Percentiles rank a stretch among this genome's conserved stretches.
Conservation (phyloP, 2,329 filamentous ascomycete species). For the Lachnellula arida region DNA sequence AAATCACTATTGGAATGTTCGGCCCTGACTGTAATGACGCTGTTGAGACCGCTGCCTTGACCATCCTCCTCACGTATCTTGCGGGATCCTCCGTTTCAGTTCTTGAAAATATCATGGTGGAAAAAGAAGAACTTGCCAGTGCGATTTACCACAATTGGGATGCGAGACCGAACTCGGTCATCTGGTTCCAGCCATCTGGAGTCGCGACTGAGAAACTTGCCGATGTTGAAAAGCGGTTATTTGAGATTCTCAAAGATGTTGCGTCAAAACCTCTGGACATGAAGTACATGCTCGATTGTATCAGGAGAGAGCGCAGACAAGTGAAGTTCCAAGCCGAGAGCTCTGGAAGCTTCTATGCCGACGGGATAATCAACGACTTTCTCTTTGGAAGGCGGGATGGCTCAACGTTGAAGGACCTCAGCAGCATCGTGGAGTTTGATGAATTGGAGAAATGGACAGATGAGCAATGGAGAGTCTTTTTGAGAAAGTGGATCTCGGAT, state of each 20-base stretch:
- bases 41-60: constrained; percentile 65
- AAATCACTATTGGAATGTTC: constrained; percentile 80
- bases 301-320: constrained; percentile 74
- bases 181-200: constrained; percentile 80
- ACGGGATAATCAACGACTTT: constrained; percentile 85
- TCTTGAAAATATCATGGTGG: constrained; percentile 86
- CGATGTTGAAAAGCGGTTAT: constrained; percentile 79
- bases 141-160: constrained; percentile 78
- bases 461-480: constrained; percentile 73
- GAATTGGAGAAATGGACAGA: constrained; percentile 75
- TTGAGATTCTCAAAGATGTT: constrained; percentile 77
- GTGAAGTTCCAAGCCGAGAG: constrained; percentile 80
- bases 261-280: constrained; percentile 79
- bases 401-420: constrained; percentile 61
- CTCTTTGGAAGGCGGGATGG: constrained; percentile 85
- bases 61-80: constrained; percentile 78
- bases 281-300: constrained; percentile 83
- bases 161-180: constrained; percentile 72
- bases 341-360: constrained; percentile 74
- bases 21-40: constrained; percentile 76
- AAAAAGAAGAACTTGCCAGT: constrained; percentile 87
- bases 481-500: constrained; percentile 80
- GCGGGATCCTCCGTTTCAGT: constrained; percentile 91
- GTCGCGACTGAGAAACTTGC: constrained; percentile 83
- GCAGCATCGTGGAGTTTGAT: constrained; percentile 57